Percentiles rank a stretch among this genome's conserved stretches.
phyloP scores from a whole-genome alignment of 2,329 filamentous ascomycete genomes.

The Hypomyces rosellus region DNA sequence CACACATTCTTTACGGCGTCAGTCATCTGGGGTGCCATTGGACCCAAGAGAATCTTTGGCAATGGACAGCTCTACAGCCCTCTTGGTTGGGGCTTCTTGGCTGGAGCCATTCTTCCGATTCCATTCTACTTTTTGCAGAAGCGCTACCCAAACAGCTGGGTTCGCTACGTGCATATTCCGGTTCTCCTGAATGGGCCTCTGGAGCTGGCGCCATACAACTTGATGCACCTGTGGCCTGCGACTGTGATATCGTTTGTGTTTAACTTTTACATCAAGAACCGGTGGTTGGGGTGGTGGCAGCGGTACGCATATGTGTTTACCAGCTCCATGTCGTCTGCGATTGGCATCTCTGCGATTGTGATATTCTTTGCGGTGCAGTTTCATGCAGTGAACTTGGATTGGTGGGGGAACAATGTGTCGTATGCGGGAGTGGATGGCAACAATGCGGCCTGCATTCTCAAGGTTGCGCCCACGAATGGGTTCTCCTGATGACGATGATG shows the following conservation, averaged over 20 bases:
- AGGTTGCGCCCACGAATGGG: too few species aligned
- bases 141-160: constrained; percentile 17
- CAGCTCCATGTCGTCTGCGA: constrained; percentile 20
- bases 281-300: constrained; percentile 21
- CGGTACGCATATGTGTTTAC: constrained; percentile 24
- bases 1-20: constrained; percentile 50
- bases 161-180: constrained; percentile 19
- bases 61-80: constrained; percentile 14
- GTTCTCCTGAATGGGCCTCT: constrained; percentile 19
- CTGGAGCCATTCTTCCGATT: constrained; percentile 17
- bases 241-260: constrained; percentile 20
- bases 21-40: constrained; percentile 62
- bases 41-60: constrained; percentile 56
- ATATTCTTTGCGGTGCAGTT: constrained; percentile 22
- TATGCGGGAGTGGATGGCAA: too few species aligned
- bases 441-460: too few species aligned
- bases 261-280: constrained; percentile 20
- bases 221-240: constrained; percentile 20
- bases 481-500: too few species aligned
- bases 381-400: constrained; percentile 15
- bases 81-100: constrained; percentile 16
- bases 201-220: constrained; percentile 22
- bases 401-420: constrained; percentile 26
- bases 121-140: constrained; percentile 13
- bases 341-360: constrained; percentile 20